Percentiles rank a stretch among this genome's conserved stretches.
phyloP scores from a whole-genome alignment of 441 rosid species.

The Cnidoscolus chayamansa region DNA sequence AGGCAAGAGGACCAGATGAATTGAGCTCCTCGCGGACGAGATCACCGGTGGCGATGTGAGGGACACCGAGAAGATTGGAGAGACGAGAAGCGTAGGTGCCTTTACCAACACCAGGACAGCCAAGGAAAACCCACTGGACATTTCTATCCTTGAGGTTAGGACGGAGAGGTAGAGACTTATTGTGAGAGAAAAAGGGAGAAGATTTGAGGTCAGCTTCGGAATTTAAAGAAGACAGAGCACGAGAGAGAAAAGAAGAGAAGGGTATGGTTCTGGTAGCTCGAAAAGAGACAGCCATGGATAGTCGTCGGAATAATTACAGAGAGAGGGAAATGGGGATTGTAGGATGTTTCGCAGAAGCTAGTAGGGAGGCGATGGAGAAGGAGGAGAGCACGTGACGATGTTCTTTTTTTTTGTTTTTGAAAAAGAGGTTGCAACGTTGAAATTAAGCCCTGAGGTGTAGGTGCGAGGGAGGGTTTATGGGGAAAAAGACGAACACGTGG shows the following conservation, averaged over 20 bases:
- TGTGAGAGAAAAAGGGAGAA: conserved; percentile 27
- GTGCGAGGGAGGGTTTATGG: neutral
- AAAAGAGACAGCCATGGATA: conserved; percentile 38
- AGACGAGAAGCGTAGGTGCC: conserved; percentile 93
- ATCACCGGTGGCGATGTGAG: conserved; percentile 98
- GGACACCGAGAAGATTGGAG: conserved; percentile 72
- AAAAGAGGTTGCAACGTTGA: neutral
- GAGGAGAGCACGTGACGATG: no score
- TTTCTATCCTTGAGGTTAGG: conserved; percentile 38
- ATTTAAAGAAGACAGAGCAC: conserved; percentile 32
- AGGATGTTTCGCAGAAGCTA: neutral
- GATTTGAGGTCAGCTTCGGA: conserved; percentile 42
- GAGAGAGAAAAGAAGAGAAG: conserved; percentile 23
- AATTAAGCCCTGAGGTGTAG: conserved; percentile 18
- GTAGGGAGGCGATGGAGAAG: neutral
- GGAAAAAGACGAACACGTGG: neutral
- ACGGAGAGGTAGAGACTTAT: conserved; percentile 26
- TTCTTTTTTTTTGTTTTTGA: no score
- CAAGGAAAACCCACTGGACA: conserved; percentile 91
- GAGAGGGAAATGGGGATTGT: neutral
- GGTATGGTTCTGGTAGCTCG: conserved; percentile 19
- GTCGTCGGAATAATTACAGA: no score
- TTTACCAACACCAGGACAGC: conserved; percentile 98
- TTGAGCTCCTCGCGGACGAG: conserved; percentile 89
- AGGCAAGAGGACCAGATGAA: conserved; percentile 66